Evolutionary conservation across 352 stramenopile species (phyloP), one percentile per base, ranked within the genome.

Genomic region (Phytophthora kernoviae): DNA sequence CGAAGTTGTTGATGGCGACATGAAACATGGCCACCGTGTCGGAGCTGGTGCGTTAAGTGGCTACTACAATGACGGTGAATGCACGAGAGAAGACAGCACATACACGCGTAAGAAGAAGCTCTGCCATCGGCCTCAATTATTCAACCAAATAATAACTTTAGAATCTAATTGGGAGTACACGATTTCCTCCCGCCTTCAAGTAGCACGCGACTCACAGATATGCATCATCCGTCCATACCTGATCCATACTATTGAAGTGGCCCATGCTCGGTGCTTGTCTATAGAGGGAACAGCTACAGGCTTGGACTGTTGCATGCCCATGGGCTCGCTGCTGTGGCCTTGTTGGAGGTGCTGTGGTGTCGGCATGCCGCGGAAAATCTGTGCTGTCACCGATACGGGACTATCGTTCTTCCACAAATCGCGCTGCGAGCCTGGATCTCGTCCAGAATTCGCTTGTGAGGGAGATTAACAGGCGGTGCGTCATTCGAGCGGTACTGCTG

Each of bases 341-440:
- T 73, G 71, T 21, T 81, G 60, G 7, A 75, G 58, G n/a, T 75
- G 54, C 47, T 69, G 50, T 15, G 46, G 27, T 2, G 50, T 26
- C 22, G 70, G 63, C 41, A 69, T 62, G 4, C 68, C 62, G 14
- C 75, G 78, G 53, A 83, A 88, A 41, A 88, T 84, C 11, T 70
- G 73, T n/a, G 78, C 73, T 47, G 73, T 75, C 20, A 88, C 78
- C 7, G 78, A 88, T 54, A 88, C 78, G 37, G 78, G 78, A 41
- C 78, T 88, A 27, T 88, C 75, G 20, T 75, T 84, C 56, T 83
- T 83, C 78, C 78, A 88, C 55, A 79, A 52, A 39, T 85, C 76
- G 47, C 76, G 76, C 53, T 83, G 76, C 11, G 65, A 69, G 18
- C 74, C 58, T 85, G 78, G 17, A 84, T 65, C 30, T 77, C 78